phyloP scores from a whole-genome alignment of 805 yeast genomes.

The Starmerella khaoyaiensis region DNA sequence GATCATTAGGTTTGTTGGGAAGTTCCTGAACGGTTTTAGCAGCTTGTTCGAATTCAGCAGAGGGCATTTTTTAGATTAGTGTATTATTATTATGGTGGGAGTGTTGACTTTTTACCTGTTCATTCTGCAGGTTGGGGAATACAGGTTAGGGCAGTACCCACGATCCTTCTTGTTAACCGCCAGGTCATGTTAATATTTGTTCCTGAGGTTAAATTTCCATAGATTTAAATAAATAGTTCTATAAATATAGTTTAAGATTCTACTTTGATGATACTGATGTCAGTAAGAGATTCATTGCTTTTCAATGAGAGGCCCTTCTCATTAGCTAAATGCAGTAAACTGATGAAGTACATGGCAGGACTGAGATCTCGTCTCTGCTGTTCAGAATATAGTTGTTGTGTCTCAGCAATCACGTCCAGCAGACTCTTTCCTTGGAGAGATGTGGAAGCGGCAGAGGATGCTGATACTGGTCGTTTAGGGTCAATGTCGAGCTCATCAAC shows the following conservation, averaged over 20 bases:
- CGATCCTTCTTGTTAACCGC: too few relatives aligned
- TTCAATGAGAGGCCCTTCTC: slow-evolving; percentile 59
- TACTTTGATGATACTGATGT: slow-evolving; percentile 13
- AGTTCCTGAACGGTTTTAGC: slow-evolving; percentile 72
- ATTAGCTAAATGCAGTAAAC: slow-evolving; percentile 72
- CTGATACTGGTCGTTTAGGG: not conserved
- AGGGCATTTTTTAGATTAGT: slow-evolving; percentile 25
- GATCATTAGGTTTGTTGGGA: slow-evolving; percentile 68
- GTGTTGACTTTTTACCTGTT: too few relatives aligned
- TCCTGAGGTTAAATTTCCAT: not conserved
- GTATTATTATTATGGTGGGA: too few relatives aligned
- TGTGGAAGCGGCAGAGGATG: too few relatives aligned
- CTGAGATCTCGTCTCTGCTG: slow-evolving; percentile 55
- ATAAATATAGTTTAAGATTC: not conserved
- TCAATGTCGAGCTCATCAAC: not conserved
- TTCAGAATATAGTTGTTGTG: slow-evolving; percentile 40
- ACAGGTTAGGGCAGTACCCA: too few relatives aligned
- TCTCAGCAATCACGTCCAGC: slow-evolving; percentile 37
- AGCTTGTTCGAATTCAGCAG: slow-evolving; percentile 30
- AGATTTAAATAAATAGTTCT: not conserved
- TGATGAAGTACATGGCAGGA: slow-evolving; percentile 75
- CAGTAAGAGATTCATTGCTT: slow-evolving; percentile 33
- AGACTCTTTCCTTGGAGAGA: slow-evolving; percentile 26
- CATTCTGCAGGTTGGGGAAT: too few relatives aligned
- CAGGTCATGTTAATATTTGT: not conserved